phyloP scores from a whole-genome alignment of 2,329 filamentous ascomycete genomes.

The Venturiaceae sp. region DNA sequence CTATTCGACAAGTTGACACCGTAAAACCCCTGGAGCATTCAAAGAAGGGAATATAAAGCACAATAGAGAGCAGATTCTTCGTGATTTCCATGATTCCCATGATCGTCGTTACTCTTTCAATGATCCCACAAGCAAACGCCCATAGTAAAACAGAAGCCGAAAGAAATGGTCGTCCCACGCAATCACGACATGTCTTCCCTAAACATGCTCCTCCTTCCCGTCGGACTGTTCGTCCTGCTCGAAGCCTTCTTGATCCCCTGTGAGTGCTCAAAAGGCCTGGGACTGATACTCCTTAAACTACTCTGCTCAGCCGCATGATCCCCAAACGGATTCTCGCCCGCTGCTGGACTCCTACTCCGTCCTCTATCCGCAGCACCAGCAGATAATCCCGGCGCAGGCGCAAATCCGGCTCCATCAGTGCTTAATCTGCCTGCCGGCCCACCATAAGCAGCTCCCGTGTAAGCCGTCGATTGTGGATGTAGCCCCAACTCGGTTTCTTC shows the following conservation, averaged over 20 bases:
- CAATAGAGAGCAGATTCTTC: neutral
- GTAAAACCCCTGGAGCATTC: too few relatives aligned
- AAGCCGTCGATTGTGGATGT: conserved; percentile 27
- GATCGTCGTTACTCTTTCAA: neutral
- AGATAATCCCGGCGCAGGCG: conserved; percentile 18
- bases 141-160: neutral
- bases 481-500: conserved; percentile 67
- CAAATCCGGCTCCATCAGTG: conserved; percentile 32
- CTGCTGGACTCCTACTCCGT: conserved; percentile 25
- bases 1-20: too few relatives aligned
- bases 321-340: conserved; percentile 53
- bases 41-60: neutral
- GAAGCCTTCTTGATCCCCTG: conserved; percentile 26
- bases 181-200: conserved; percentile 51
- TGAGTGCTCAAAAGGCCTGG: conserved; percentile 52
- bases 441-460: conserved; percentile 26
- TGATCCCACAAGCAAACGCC: neutral
- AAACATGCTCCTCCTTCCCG: conserved; percentile 61
- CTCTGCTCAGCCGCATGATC: conserved; percentile 47
- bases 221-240: conserved; percentile 45
- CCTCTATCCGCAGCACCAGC: conserved; percentile 13
- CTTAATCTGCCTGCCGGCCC: conserved; percentile 14
- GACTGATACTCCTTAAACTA: conserved; percentile 62
- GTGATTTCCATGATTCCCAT: too few relatives aligned
- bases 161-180: neutral